phyloP scores from a whole-genome alignment of 768 basidiomycete species.

The Xanthoconium purpureum region DNA sequence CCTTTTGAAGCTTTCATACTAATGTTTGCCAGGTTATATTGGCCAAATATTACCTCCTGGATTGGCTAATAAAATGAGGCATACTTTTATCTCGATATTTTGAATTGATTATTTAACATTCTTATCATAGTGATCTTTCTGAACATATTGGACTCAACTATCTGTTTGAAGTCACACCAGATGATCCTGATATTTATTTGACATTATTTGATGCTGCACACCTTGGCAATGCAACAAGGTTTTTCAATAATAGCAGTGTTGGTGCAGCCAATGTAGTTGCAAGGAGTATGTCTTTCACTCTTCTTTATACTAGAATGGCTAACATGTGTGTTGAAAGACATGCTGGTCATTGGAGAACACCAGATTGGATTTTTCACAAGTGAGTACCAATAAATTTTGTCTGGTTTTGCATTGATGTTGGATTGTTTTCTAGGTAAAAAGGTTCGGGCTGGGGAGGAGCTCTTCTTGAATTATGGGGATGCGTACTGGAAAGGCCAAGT shows the following conservation, averaged over 20 bases:
- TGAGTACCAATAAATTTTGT: constrained; percentile 17
- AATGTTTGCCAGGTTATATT: constrained; percentile 37
- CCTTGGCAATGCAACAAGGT: constrained; percentile 45
- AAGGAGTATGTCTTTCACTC: constrained; percentile 19
- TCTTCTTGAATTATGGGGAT: constrained; percentile 36
- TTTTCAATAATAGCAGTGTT: constrained; percentile 36
- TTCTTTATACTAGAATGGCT: background rate
- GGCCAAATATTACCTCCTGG: constrained; percentile 24
- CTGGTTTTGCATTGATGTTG: background rate
- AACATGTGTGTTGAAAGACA: constrained; percentile 13
- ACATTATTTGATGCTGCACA: constrained; percentile 37
- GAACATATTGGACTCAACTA: constrained; percentile 32
- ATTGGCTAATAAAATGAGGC: constrained; percentile 16
- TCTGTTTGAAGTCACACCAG: constrained; percentile 26
- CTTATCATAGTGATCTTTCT: constrained; percentile 8
- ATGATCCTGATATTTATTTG: rapidly evolving
- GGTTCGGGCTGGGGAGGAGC: constrained; percentile 32
- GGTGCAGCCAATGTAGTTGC: constrained; percentile 21
- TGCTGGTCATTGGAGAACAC: constrained; percentile 33
- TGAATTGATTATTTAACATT: background rate
- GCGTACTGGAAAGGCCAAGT: constrained; percentile 22
- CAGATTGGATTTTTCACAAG: constrained; percentile 38
- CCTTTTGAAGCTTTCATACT: background rate
- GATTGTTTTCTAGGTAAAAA: constrained; percentile 15
- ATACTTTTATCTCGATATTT: background rate